Conservation (phyloP, 73 alveolate species). For the Durusdinium trenchii region DNA sequence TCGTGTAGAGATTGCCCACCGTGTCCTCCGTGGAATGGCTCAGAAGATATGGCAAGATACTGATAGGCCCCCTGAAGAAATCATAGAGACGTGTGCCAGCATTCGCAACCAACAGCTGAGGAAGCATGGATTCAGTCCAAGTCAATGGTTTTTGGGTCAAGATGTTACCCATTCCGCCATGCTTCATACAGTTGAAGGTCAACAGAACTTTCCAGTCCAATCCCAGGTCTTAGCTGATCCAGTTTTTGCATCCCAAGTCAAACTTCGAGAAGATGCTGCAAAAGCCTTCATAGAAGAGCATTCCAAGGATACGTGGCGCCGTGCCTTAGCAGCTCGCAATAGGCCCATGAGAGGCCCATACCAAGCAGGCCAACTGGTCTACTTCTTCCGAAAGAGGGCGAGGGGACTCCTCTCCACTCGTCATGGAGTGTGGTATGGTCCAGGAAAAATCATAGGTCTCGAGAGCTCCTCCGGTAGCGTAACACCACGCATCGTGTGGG, state of each 20-base stretch:
- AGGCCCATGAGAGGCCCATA: constrained; percentile 38
- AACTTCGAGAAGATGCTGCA: not conserved
- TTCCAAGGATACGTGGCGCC: not conserved
- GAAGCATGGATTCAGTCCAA: not conserved
- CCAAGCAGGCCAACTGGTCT: not conserved
- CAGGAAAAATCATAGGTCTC: not conserved
- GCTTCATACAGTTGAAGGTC: not conserved
- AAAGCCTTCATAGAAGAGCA: not conserved
- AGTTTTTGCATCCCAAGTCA: not conserved
- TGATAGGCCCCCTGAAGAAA: not conserved
- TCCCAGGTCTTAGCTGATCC: not conserved
- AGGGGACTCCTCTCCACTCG: not conserved
- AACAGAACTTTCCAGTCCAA: not conserved
- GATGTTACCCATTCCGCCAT: not conserved
- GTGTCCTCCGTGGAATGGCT: not conserved
- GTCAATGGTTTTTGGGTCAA: not conserved
- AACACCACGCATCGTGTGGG: not conserved
- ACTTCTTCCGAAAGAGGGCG: not conserved
- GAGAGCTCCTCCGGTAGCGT: not conserved
- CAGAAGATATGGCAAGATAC: not conserved
- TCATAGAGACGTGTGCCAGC: not conserved
- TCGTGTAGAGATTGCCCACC: constrained; percentile 14
- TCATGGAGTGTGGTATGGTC: constrained; percentile 28
- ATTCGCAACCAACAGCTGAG: not conserved
- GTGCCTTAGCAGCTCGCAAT: not conserved